Base-by-base conservation (phyloP, 129 eudicot species). In the carrot (Daucus carota) region DNA sequence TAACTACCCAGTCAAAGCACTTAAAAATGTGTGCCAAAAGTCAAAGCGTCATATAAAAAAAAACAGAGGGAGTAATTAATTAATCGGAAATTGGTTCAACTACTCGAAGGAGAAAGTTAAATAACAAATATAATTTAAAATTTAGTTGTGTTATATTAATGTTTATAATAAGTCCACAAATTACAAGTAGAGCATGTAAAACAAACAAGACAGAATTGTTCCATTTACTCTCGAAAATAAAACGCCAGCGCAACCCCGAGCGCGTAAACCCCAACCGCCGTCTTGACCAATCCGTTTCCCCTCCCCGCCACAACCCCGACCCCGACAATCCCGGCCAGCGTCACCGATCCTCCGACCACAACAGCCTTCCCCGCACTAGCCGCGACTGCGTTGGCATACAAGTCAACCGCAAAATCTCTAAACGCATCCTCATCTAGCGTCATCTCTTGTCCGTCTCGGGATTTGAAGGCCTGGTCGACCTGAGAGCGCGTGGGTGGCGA, bases 221-320 rank as follows among this genome's bases (percentile, higher is more conserved):
- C n/a, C n/a, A n/a, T n/a, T n/a, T n/a, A n/a, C n/a, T n/a, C n/a
- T n/a, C n/a, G n/a, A 50, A 92, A 80, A 80, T 85, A 90, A 63
- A 90, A 80, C 2, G 83, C 69, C 63, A 92, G 84, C 2, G 88
- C 90, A 81, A 87, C 80, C 28, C 88, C 90, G 1, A 86, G 85
- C 50, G 96, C 92, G 79, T 92, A 92, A n/a, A 86, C 85, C 6
- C 92, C 98, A 68, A 86, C 76, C 77, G 80, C 89, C 70, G 89
- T 72, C 74, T 85, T 93, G 43, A 92, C 80, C 72, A 88, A 74
- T 43, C 63, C 82, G 74, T 75, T 78, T 17, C 89, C 88, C 0
- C 87, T 72, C 75, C 86, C 74, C 3, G 83, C 72, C 47, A 75
- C 86, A 73, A 74, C 47, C 73, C 98, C 98, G 33, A 90, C 26